phyloP scores from a whole-genome alignment of 768 basidiomycete genomes.

The Clavaria fumosa region DNA sequence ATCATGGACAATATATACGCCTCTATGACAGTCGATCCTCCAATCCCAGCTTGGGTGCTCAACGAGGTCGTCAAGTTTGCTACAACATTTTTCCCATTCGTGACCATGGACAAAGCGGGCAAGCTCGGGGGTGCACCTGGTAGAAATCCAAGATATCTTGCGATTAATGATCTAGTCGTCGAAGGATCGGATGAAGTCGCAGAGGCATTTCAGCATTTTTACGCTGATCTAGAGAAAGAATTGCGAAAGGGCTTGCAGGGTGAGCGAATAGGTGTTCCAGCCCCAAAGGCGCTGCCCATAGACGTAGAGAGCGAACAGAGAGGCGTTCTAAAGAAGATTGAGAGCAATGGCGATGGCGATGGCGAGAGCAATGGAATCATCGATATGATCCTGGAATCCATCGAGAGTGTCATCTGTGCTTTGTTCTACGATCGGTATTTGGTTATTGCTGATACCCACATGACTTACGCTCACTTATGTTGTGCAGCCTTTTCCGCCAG shows the following conservation, averaged over 20 bases:
- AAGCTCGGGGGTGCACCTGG: conserved; percentile 7
- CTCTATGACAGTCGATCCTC: conserved; percentile 23
- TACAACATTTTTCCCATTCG: conserved; percentile 40
- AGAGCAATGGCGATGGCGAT: too few species aligned
- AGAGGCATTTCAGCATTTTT: conserved; percentile 57
- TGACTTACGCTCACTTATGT: not conserved
- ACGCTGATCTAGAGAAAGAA: conserved; percentile 48
- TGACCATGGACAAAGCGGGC: conserved; percentile 15
- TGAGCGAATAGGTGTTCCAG: conserved; percentile 18
- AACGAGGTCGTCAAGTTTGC: conserved; percentile 45
- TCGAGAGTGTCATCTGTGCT: conserved; percentile 58
- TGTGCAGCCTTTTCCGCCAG: conserved; percentile 58
- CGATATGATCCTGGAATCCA: conserved; percentile 47
- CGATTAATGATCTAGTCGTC: conserved; percentile 28
- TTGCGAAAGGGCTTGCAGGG: conserved; percentile 26
- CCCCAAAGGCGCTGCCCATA: conserved; percentile 16
- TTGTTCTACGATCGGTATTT: conserved; percentile 75
- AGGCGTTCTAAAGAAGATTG: conserved; percentile 20
- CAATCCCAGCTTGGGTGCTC: conserved; percentile 37
- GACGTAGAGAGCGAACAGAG: conserved; percentile 21
- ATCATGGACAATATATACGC: conserved; percentile 42
- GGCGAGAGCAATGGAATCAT: conserved; percentile 39
- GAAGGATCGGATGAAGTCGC: conserved; percentile 37
- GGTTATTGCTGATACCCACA: not conserved
- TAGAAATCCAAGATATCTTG: conserved; percentile 18